Percentiles rank a stretch among this genome's conserved stretches.
Evolutionary conservation across 2,329 filamentous ascomycete genomes (phyloP).

Genomic region (Colletotrichum orchidophilum): DNA sequence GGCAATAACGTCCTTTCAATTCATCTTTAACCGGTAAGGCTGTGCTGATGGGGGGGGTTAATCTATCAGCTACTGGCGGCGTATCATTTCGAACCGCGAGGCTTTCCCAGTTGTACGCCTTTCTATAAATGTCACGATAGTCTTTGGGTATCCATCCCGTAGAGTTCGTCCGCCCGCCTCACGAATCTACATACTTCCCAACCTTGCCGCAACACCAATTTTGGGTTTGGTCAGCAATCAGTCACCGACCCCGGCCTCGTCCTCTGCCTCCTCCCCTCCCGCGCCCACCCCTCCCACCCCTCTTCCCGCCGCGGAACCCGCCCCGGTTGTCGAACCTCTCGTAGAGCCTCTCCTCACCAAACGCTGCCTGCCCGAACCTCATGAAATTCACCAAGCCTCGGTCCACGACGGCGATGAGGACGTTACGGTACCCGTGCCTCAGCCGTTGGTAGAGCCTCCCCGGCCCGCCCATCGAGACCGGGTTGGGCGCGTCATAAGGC

Average conservation of each 20-base stretch:
- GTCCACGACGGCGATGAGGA: slow-evolving; percentile 88
- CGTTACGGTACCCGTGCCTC: slow-evolving; percentile 85
- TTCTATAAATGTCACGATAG: not conserved
- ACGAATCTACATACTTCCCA: slow-evolving; percentile 11
- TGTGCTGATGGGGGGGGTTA: not conserved
- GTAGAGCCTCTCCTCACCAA: slow-evolving; percentile 78
- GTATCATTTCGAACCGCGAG: not conserved
- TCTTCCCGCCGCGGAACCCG: slow-evolving; percentile 49
- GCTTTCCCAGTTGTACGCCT: not conserved
- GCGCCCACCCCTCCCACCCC: slow-evolving; percentile 53
- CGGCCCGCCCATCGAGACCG: slow-evolving; percentile 46
- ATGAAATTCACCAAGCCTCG: slow-evolving; percentile 90
- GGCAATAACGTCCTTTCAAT: not conserved
- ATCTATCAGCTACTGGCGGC: not conserved
- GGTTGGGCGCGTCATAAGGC: slow-evolving; percentile 70
- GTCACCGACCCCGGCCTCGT: slow-evolving; percentile 39
- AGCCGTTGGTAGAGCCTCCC: slow-evolving; percentile 77
- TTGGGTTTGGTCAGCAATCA: slow-evolving; percentile 25
- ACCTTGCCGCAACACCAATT: slow-evolving; percentile 38
- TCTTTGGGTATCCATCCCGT: not conserved
- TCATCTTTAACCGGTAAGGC: not conserved
- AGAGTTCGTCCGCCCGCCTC: not conserved
- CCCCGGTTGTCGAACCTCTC: slow-evolving; percentile 59
- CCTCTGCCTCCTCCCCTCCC: slow-evolving; percentile 51
- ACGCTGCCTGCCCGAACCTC: slow-evolving; percentile 80